A percentile compares a stretch with the other conserved stretches of the same genome.
Evolutionary conservation across 441 rosid genomes (phyloP).

Genomic region (Pelargonium fulgidum): DNA sequence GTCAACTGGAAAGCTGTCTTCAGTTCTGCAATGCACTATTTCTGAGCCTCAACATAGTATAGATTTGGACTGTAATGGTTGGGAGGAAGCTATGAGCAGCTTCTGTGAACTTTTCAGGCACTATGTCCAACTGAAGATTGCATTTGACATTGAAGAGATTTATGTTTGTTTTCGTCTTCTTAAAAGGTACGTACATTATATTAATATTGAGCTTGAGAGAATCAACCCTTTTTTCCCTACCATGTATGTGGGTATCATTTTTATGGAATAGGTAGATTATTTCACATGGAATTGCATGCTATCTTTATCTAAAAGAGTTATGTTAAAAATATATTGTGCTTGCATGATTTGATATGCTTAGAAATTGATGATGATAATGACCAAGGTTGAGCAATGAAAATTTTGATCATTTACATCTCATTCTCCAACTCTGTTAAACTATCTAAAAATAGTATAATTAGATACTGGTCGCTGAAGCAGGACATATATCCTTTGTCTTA

Average conservation of each 20-base stretch:
- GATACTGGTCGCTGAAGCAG: background rate
- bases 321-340: background rate
- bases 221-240: background rate
- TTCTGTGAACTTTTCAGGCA: constrained; percentile 59
- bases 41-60: constrained; percentile 29
- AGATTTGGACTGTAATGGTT: constrained; percentile 34
- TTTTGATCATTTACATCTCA: background rate
- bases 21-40: constrained; percentile 41
- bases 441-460: background rate
- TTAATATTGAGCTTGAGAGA: background rate
- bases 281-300: too few species aligned
- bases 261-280: too few species aligned
- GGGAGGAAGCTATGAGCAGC: constrained; percentile 43
- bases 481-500: background rate
- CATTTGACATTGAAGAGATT: constrained; percentile 71
- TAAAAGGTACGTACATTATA: constrained; percentile 41
- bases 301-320: too few species aligned
- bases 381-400: background rate
- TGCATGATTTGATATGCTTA: background rate
- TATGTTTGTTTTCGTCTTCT: constrained; percentile 68
- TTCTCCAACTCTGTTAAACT: background rate
- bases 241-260: constrained; percentile 1
- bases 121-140: constrained; percentile 62
- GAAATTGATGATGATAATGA: background rate
- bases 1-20: constrained; percentile 46